A percentile compares a stretch with the other conserved stretches of the same genome.
These are phyloP conservation scores for Hypericum androsaemum DNA, from an alignment of 345 rosid genomes.

Conservation along the genomic window DNA sequence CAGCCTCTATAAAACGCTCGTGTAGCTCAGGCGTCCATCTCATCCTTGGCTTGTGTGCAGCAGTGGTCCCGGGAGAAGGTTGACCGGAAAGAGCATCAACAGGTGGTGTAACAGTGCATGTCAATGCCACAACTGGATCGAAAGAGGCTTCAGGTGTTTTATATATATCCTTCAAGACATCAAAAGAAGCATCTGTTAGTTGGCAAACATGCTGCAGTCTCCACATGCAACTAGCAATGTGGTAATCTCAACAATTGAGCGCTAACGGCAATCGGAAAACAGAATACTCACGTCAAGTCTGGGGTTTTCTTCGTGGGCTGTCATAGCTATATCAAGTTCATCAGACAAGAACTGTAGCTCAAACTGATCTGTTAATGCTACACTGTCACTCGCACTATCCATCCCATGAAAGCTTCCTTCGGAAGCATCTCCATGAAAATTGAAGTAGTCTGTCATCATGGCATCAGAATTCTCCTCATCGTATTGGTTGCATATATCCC, in stretches of 20 bases:
- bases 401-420: constrained; percentile 41
- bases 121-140: constrained; percentile 21
- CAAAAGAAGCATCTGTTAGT: constrained; percentile 18
- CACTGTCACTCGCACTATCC: constrained; percentile 32
- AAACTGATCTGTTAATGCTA: constrained; percentile 47
- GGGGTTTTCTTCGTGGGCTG: constrained; percentile 72
- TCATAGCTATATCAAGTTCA: constrained; percentile 69
- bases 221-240: too few species aligned
- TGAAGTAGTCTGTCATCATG: constrained; percentile 43
- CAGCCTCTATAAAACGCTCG: constrained; percentile 58
- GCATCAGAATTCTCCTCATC: constrained; percentile 38
- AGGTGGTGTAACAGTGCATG: constrained; percentile 29
- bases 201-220: constrained; percentile 1
- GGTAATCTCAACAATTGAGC: too few species aligned
- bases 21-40: constrained; percentile 96
- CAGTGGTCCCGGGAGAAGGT: constrained; percentile 32
- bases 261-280: not conserved
- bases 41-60: constrained; percentile 71
- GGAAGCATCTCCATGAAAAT: constrained; percentile 43
- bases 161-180: constrained; percentile 55
- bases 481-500: constrained; percentile 34
- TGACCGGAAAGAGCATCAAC: constrained; percentile 35
- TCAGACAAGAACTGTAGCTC: constrained; percentile 75
- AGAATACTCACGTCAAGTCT: constrained; percentile 58
- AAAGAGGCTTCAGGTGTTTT: constrained; percentile 34